Percentiles rank a stretch among this genome's conserved stretches.
phyloP scores from a whole-genome alignment of 352 stramenopile genomes.

The Phytophthora melonis region DNA sequence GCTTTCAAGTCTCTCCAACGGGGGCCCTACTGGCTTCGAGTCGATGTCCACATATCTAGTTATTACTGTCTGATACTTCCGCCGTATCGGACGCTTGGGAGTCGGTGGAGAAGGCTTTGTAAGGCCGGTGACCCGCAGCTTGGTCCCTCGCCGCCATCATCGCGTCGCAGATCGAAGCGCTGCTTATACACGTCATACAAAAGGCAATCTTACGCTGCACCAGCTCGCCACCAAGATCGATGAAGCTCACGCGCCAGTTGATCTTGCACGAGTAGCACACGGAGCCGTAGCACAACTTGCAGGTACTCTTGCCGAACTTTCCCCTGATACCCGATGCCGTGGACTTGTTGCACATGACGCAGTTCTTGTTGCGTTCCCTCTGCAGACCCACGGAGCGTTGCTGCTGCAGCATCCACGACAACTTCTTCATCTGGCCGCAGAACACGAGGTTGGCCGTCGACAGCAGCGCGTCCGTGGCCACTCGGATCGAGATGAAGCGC shows the following conservation, averaged over 20 bases:
- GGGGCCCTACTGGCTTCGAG: too few species aligned
- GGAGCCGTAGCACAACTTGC: slow-evolving; percentile 29
- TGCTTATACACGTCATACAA: slow-evolving; percentile 37
- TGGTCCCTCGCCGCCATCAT: slow-evolving; percentile 13
- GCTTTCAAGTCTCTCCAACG: too few species aligned
- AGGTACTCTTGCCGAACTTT: slow-evolving; percentile 23
- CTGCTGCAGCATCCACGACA: slow-evolving; percentile 21
- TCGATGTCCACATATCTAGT: too few species aligned
- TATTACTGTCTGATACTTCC: neutral
- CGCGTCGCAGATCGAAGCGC: slow-evolving; percentile 14
- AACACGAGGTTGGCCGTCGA: slow-evolving; percentile 32
- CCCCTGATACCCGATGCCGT: slow-evolving; percentile 14
- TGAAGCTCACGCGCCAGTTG: slow-evolving; percentile 34
- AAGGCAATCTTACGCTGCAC: slow-evolving; percentile 36
- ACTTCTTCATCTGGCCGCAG: slow-evolving; percentile 44
- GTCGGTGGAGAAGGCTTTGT: neutral
- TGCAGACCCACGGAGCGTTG: slow-evolving; percentile 21
- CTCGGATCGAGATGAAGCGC: neutral
- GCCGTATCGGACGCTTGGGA: neutral
- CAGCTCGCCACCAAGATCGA: slow-evolving; percentile 20
- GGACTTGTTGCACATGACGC: slow-evolving; percentile 20
- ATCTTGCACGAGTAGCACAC: slow-evolving; percentile 33
- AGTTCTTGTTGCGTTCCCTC: slow-evolving; percentile 5
- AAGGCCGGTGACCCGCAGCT: neutral
- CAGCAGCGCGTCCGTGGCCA: neutral